Conservation (phyloP, 345 rosid species). For the Gossypium herbaceum region DNA sequence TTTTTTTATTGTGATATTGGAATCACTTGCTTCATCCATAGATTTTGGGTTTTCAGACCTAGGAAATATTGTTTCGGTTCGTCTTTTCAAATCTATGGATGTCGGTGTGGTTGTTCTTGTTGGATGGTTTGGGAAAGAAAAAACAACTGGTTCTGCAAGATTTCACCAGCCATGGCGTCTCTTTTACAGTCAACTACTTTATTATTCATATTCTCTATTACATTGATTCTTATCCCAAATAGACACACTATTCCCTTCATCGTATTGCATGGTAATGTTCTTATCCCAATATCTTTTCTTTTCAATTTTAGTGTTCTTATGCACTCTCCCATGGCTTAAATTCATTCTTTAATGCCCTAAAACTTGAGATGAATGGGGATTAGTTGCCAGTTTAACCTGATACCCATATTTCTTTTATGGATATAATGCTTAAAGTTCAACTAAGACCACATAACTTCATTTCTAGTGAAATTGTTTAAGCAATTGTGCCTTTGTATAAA, state of each 20-base stretch:
- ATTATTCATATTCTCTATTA: background rate
- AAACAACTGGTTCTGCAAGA: too few species aligned
- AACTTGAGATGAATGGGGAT: too few species aligned
- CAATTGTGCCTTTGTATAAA: background rate
- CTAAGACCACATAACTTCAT: background rate
- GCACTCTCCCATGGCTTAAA: background rate
- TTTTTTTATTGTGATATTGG: too few species aligned
- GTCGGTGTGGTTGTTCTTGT: too few species aligned
- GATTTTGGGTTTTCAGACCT: too few species aligned
- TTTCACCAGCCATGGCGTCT: background rate
- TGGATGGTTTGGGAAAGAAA: too few species aligned
- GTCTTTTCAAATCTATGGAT: too few species aligned
- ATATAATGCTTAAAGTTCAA: background rate
- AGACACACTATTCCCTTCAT: slow-evolving; percentile 59
- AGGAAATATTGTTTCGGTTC: too few species aligned
- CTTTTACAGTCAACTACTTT: background rate
- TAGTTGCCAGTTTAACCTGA: too few species aligned
- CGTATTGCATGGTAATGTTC: slow-evolving; percentile 59
- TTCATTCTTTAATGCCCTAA: too few species aligned
- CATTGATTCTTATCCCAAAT: slow-evolving; percentile 20
- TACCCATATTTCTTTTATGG: too few species aligned
- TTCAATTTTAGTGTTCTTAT: background rate
- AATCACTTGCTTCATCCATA: too few species aligned
- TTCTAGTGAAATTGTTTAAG: background rate
- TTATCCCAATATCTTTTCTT: background rate